Percentiles rank a stretch among this genome's conserved stretches.
Evolutionary conservation across 441 rosid species (phyloP).

Genomic region (Croton setiger): DNA sequence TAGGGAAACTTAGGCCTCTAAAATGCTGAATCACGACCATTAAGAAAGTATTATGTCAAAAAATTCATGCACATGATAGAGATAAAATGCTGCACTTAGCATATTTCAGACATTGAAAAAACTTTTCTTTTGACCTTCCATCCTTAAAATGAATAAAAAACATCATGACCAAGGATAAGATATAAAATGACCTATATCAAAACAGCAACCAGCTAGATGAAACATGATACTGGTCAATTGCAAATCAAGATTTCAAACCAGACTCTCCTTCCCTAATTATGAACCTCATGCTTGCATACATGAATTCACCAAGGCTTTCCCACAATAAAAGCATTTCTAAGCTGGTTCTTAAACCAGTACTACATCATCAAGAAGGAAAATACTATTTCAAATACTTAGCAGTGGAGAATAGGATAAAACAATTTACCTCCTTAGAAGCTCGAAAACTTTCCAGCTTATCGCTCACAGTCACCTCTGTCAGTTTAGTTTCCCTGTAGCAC

Average conservation of each 20-base stretch:
- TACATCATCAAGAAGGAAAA: too few relatives aligned
- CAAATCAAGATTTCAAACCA: not conserved
- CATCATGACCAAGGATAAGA: not conserved
- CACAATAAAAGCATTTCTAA: not conserved
- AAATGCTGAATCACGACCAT: constrained; percentile 60
- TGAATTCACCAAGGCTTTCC: not conserved
- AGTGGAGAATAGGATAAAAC: not conserved
- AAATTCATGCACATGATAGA: not conserved
- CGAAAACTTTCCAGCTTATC: constrained; percentile 90
- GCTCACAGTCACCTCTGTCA: constrained; percentile 86
- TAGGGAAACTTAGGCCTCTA: constrained; percentile 91
- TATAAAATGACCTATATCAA: not conserved
- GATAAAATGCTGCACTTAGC: constrained; percentile 2
- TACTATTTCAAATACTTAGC: too few relatives aligned
- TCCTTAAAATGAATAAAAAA: not conserved
- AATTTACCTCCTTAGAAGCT: constrained; percentile 89
- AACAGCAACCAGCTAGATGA: not conserved
- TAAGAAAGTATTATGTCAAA: constrained; percentile 6
- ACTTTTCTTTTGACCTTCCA: not conserved
- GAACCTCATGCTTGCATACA: not conserved
- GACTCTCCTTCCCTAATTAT: not conserved
- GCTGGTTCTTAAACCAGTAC: too few relatives aligned
- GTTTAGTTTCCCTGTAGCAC: constrained; percentile 52
- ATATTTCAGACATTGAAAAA: constrained; percentile 1
- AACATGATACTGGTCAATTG: too few relatives aligned